Percentiles rank a stretch among this genome's conserved stretches.
Conservation (phyloP, 805 yeast species). For the Wickerhamomyces hampshirensis region DNA sequence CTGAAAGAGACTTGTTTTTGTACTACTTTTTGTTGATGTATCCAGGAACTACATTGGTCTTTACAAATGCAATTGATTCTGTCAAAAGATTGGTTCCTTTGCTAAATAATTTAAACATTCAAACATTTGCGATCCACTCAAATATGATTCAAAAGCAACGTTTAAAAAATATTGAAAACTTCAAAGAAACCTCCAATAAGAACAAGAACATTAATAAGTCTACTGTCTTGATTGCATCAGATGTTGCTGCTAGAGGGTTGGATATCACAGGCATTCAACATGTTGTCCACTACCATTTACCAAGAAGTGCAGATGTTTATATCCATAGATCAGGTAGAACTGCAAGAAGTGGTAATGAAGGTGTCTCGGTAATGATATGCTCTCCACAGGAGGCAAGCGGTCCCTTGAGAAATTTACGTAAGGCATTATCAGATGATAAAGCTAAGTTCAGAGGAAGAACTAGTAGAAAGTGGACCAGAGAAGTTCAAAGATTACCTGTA, state of each 20-base stretch:
- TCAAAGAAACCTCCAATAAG: slow-evolving; percentile 45
- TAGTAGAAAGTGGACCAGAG: slow-evolving; percentile 43
- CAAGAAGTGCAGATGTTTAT: slow-evolving; percentile 90
- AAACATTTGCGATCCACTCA: slow-evolving; percentile 78
- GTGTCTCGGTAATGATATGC: slow-evolving; percentile 91
- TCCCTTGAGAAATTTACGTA: slow-evolving; percentile 72
- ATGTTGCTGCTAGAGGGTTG: slow-evolving; percentile 97
- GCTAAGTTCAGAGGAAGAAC: slow-evolving; percentile 27
- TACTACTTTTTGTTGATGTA: slow-evolving; percentile 84
- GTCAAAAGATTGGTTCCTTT: slow-evolving; percentile 82
- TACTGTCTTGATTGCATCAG: slow-evolving; percentile 84
- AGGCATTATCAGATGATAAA: slow-evolving; percentile 39
- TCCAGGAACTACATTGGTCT: slow-evolving; percentile 86
- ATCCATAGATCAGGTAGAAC: slow-evolving; percentile 97
- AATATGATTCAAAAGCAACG: slow-evolving; percentile 95
- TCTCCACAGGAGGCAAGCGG: slow-evolving; percentile 93
- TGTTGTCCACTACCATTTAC: slow-evolving; percentile 93
- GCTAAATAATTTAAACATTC: slow-evolving; percentile 62
- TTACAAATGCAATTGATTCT: slow-evolving; percentile 93
- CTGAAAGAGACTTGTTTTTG: slow-evolving; percentile 83
- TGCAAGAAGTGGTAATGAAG: slow-evolving; percentile 91
- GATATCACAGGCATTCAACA: slow-evolving; percentile 90
- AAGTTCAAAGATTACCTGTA: slow-evolving; percentile 66
- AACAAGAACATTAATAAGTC: slow-evolving; percentile 40
- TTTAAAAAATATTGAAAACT: slow-evolving; percentile 77